Base-by-base conservation (phyloP, 768 basidiomycete genomes). In the Mycena galericulata region DNA sequence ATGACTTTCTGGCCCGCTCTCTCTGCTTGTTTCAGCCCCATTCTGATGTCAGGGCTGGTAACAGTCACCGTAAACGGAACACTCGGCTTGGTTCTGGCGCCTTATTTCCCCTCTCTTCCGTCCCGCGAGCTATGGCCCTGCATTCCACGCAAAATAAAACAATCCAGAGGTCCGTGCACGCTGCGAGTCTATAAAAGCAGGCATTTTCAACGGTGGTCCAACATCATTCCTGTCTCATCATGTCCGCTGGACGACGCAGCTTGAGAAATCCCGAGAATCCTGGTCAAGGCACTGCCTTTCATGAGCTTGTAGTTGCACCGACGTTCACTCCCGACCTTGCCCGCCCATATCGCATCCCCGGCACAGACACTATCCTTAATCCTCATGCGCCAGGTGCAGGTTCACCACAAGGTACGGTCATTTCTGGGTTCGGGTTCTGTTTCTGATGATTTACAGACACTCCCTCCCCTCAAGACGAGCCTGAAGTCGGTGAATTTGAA, bases 251-350 rank as follows among this genome's bases (percentile, higher is more conserved):
- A 15, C 47, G 9, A 29, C 27, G 47, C 27, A 50, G 47, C 47
- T 30, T 50, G 9, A 17, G 3, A 27, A 27, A 30, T 17, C 47
- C 47, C 3, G 3, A 15, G 26, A 40, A 59, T 18, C 57, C 45
- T 11, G 34, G 2, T 22, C 58, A 60, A 47, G 58, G 58, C 12
- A 32, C 58, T 2, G 58, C 58, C 9, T 47, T 60, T 34, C 46
- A 49, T 22, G 59, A 61, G 24, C 59, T 61, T 2, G 40, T 61
- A 6, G 59, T 61, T 17, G 46, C 24, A 2, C 59, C 59, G 5
- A 61, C 59, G 5, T 38, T 49, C 14, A 50, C 29, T 18, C 59
- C 46, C n/a, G n/a, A 49, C 2, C 32, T 36, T 1, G 49, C 59
- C 17, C 59, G 49, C 22, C 59, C 59, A 20, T 61, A 36, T 18